Evolutionary conservation across 148 eudicot species (phyloP), one percentile per base, ranked within the genome.

Genomic region (Diospyros kaki): DNA sequence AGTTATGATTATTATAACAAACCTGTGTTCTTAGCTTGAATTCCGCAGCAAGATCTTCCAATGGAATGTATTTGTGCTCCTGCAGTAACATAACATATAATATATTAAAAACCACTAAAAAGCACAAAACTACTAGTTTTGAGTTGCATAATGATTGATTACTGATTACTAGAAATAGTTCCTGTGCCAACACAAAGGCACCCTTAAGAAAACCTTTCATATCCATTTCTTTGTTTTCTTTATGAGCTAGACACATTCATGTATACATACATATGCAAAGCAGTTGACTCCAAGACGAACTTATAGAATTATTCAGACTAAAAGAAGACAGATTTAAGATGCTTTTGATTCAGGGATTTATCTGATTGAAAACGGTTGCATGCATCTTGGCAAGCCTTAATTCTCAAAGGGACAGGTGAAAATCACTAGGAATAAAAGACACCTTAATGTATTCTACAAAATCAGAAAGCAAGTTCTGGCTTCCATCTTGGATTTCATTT

Each of bases 371-470:
- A 70, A 54, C 10, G 1, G 1, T 38, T 65, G 55, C 41, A 50
- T 68, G 58, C 72, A 2, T 51, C 41, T 50, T 51, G 4, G 43
- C 55, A 51, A 68, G n/a, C 38, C 39, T n/a, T 43, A 5, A 12
- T 3, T 58, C 56, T 7, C 51, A 72, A 51, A 71, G 15, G 17
- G 65, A 8, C 4, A 40, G 14, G 18, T 5, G 44, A 62, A 53
- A 42, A 45, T 50, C 38, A 8, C 39, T 4, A 50, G 18, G 42
- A 9, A 61, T 58, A 72, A 69, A 62, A 58, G 7, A 9, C 83
- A 94, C 98, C 97, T 95, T 92, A 48, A 95, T 95, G 86, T 95
- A 92, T 74, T 95, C 98, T 69, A 92, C 97, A 79, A 95, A 95
- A 77, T 92, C 91, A 58, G 83, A 85, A 78, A 95, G 98, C 84